These are phyloP conservation scores for Paraleonurus japonicus DNA, from an alignment of 257 asterid genomes.

Conservation along the genomic window DNA sequence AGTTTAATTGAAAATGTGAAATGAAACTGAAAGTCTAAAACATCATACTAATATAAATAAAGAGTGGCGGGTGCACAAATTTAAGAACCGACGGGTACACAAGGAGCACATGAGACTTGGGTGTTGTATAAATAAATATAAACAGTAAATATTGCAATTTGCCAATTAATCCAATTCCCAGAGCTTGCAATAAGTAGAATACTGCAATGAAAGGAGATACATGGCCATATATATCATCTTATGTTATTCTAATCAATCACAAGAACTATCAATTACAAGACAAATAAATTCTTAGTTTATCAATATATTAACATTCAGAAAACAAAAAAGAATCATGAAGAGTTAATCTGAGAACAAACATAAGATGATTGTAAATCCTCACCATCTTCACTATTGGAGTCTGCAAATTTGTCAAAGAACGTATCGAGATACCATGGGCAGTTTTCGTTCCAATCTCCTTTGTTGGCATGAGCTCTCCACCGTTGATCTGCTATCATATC, in stretches of 20 bases:
- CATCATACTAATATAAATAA: too few species aligned
- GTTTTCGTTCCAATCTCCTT: constrained; percentile 50
- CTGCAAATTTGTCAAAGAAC: constrained; percentile 53
- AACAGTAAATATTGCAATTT: background rate
- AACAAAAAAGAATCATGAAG: constrained; percentile 7
- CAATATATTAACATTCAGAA: background rate
- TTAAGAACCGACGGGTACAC: too few species aligned
- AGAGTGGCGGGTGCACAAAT: too few species aligned
- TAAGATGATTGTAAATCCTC: constrained; percentile 16
- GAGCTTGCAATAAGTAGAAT: too few species aligned
- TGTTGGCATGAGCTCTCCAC: constrained; percentile 45
- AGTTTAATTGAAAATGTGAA: too few species aligned
- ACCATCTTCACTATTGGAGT: constrained; percentile 38
- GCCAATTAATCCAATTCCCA: background rate
- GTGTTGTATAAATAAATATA: too few species aligned
- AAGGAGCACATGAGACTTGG: too few species aligned
- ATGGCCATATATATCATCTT: background rate
- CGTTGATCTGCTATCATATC: constrained; percentile 61
- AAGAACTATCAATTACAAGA: background rate
- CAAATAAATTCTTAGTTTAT: background rate
- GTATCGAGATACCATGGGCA: constrained; percentile 49
- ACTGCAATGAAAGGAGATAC: background rate
- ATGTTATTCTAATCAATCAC: background rate
- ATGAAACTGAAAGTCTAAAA: too few species aligned
- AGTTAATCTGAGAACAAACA: constrained; percentile 5